Conservation (phyloP, 306 rosid species). For the Biancaea sappan region DNA sequence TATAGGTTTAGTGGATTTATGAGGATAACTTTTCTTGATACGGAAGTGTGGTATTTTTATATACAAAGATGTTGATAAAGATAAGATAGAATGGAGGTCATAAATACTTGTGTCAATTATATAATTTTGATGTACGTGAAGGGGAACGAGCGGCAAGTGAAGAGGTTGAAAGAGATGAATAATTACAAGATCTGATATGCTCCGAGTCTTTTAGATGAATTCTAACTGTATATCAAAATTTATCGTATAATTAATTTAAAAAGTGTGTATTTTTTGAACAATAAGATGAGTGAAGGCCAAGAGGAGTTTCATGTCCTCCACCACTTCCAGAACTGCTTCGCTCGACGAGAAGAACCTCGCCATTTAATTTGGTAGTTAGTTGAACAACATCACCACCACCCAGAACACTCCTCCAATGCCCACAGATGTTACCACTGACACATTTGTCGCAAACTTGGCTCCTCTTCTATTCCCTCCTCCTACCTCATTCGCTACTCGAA, state of each 20-base stretch:
- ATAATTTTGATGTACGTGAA: not conserved
- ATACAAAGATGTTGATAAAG: too few species aligned
- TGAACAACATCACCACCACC: conserved; percentile 15
- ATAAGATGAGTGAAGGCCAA: conserved; percentile 43
- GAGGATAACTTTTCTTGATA: too few species aligned
- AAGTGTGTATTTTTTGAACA: too few species aligned
- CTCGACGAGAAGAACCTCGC: conserved; percentile 39
- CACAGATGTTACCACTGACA: conserved; percentile 30
- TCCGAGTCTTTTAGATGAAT: too few species aligned
- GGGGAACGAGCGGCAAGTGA: not conserved
- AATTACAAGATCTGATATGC: too few species aligned
- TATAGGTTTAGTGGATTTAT: too few species aligned
- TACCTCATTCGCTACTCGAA: conserved; percentile 49
- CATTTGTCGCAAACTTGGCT: conserved; percentile 42
- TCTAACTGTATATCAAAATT: too few species aligned
- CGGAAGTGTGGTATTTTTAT: too few species aligned
- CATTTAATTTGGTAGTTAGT: conserved; percentile 14
- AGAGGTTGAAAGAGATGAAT: not conserved
- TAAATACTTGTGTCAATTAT: too few species aligned
- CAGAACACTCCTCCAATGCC: conserved; percentile 35
- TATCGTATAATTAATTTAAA: too few species aligned
- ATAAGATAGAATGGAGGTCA: too few species aligned
- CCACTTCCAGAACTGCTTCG: conserved; percentile 15
- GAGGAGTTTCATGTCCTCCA: conserved; percentile 12
- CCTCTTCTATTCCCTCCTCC: conserved; percentile 53